Percentiles rank a stretch among this genome's conserved stretches.
Evolutionary conservation across 2,329 filamentous ascomycete genomes (phyloP).

Genomic region (Aspergillus sp.): DNA sequence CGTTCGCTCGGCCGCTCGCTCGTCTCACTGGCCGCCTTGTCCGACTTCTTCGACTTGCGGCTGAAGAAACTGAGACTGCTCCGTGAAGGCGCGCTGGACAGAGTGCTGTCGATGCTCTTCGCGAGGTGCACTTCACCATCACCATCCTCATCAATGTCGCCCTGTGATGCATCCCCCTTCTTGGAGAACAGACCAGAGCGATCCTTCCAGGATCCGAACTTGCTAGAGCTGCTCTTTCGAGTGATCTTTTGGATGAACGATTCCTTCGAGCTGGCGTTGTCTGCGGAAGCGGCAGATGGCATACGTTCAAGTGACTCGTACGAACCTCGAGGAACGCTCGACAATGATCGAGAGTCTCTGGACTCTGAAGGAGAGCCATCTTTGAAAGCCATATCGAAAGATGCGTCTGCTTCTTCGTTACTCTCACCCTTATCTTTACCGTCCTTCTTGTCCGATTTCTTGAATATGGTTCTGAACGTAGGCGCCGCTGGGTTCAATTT

Average conservation of each 20-base stretch:
- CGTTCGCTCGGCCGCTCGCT: slow-evolving; percentile 46
- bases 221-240: slow-evolving; percentile 51
- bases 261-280: slow-evolving; percentile 45
- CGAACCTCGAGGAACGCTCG: slow-evolving; percentile 48
- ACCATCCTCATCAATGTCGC: slow-evolving; percentile 47
- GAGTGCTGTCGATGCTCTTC: slow-evolving; percentile 44
- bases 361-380: slow-evolving; percentile 47
- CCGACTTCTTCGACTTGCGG: slow-evolving; percentile 47
- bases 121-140: slow-evolving; percentile 41
- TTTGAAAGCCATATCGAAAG: slow-evolving; percentile 34
- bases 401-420: slow-evolving; percentile 31
- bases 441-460: slow-evolving; percentile 41
- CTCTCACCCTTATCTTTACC: slow-evolving; percentile 45
- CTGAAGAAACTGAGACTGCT: slow-evolving; percentile 50
- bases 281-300: slow-evolving; percentile 43
- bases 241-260: slow-evolving; percentile 54
- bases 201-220: slow-evolving; percentile 55
- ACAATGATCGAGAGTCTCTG: slow-evolving; percentile 45
- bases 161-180: slow-evolving; percentile 44
- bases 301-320: slow-evolving; percentile 50
- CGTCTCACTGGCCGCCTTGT: slow-evolving; percentile 43
- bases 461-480: slow-evolving; percentile 74
- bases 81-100: slow-evolving; percentile 43
- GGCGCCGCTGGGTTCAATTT: slow-evolving; percentile 85
- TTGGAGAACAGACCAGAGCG: slow-evolving; percentile 48